phyloP scores from a whole-genome alignment of 2,329 filamentous ascomycete genomes.

The Penicillium oxalicum region DNA sequence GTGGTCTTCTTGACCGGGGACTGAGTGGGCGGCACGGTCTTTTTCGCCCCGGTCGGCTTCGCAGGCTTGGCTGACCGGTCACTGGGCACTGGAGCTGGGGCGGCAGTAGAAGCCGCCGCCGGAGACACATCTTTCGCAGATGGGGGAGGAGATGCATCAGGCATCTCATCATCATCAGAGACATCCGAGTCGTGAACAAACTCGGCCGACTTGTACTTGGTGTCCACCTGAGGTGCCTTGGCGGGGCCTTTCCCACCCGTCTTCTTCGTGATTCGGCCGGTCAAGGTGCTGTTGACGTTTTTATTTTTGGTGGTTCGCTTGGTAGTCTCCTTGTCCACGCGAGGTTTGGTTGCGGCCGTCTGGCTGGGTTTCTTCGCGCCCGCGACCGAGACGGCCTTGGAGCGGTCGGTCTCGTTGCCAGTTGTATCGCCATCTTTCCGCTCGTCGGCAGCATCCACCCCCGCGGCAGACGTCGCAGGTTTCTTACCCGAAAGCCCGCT shows the following conservation, averaged over 20 bases:
- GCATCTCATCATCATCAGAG: slow-evolving; percentile 42
- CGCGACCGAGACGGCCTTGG: slow-evolving; percentile 16
- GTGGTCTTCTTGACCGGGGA: slow-evolving; percentile 12
- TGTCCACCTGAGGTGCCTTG: slow-evolving; percentile 28
- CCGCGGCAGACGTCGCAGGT: slow-evolving; percentile 33
- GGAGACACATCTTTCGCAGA: slow-evolving; percentile 1
- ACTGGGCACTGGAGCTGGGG: slow-evolving; percentile 13
- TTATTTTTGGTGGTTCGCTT: slow-evolving; percentile 39
- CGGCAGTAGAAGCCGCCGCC: not conserved
- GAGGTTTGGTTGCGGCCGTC: slow-evolving; percentile 29
- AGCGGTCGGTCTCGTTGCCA: slow-evolving; percentile 35
- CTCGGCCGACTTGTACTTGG: slow-evolving; percentile 50
- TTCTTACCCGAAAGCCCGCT: slow-evolving; percentile 36
- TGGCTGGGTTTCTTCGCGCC: slow-evolving; percentile 24
- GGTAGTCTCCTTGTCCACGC: slow-evolving; percentile 37
- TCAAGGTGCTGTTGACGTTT: slow-evolving; percentile 45
- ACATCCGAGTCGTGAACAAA: slow-evolving; percentile 49
- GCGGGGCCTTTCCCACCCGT: slow-evolving; percentile 34
- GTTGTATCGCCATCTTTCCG: slow-evolving; percentile 31
- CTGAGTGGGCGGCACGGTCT: slow-evolving; percentile 7
- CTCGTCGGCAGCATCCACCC: slow-evolving; percentile 34
- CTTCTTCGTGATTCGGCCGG: slow-evolving; percentile 43
- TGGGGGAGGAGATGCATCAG: slow-evolving; percentile 22
- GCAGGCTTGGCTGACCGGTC: slow-evolving; percentile 13
- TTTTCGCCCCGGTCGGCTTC: slow-evolving; percentile 15